phyloP scores from a whole-genome alignment of 495 filamentous ascomycete genomes.

The Amorphotheca resinae region DNA sequence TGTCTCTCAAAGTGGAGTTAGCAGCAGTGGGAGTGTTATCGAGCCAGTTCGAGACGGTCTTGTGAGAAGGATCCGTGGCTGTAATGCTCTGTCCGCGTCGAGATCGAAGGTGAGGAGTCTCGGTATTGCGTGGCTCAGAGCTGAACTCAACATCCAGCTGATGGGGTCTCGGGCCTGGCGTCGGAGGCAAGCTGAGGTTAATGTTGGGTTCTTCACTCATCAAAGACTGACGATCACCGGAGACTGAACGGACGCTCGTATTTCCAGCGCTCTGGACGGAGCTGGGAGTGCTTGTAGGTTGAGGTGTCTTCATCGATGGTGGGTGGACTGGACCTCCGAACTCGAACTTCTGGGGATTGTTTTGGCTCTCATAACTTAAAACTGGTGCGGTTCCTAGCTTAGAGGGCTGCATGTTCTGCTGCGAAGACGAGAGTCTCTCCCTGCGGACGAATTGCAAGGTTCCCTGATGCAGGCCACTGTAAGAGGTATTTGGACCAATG shows the following conservation, averaged over 20 bases:
- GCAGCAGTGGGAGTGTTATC: neutral
- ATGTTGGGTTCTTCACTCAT: neutral
- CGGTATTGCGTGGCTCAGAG: slow-evolving; percentile 2
- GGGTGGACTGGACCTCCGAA: neutral
- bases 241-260: neutral
- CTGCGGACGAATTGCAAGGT: neutral
- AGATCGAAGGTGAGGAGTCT: slow-evolving; percentile 8
- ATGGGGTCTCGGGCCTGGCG: neutral
- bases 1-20: neutral
- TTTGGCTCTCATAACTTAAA: neutral
- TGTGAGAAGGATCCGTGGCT: neutral
- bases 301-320: neutral
- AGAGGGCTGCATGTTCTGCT: neutral
- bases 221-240: neutral
- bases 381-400: neutral
- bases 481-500: neutral
- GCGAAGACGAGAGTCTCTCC: neutral
- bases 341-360: neutral
- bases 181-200: neutral
- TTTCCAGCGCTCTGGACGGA: neutral
- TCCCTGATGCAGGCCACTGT: neutral
- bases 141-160: slow-evolving; percentile 1
- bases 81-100: slow-evolving; percentile 8
- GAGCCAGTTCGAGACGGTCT: slow-evolving; percentile 2
- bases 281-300: neutral